A percentile compares a stretch with the other conserved stretches of the same genome.
These are phyloP conservation scores for Royoungia palumana DNA, from an alignment of 768 basidiomycete species.

Conservation along the genomic window DNA sequence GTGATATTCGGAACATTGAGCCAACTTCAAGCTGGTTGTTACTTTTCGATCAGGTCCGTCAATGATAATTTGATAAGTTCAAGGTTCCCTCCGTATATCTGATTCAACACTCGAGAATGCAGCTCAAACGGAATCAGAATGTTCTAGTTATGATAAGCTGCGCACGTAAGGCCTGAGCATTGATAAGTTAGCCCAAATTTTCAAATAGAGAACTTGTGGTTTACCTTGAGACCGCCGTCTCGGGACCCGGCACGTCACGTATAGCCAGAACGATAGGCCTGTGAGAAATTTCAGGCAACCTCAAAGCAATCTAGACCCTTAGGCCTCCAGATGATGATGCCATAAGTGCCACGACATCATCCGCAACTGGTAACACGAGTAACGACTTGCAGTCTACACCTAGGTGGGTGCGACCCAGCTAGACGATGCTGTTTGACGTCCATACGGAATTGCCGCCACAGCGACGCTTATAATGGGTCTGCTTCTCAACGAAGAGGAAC, in stretches of 20 bases:
- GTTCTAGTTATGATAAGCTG: too few relatives aligned
- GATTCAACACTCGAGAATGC: too few relatives aligned
- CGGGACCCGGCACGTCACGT: not conserved
- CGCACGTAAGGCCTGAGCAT: too few relatives aligned
- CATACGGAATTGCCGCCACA: not conserved
- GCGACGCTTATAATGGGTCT: conserved; percentile 14
- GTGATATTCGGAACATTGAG: too few relatives aligned
- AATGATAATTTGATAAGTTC: too few relatives aligned
- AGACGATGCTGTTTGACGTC: not conserved
- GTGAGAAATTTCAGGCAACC: conserved; percentile 3
- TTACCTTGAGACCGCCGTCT: too few relatives aligned
- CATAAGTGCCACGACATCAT: not conserved
- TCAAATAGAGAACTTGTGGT: too few relatives aligned
- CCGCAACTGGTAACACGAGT: not conserved
- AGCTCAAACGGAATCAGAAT: too few relatives aligned
- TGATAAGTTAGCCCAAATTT: too few relatives aligned
- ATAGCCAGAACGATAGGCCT: not conserved
- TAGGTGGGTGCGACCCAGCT: not conserved
- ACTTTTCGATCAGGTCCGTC: too few relatives aligned
- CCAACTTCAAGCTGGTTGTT: too few relatives aligned
- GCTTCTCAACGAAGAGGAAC: conserved; percentile 16
- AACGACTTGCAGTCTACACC: not conserved
- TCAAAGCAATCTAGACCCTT: conserved; percentile 2
- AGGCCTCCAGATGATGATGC: not conserved
- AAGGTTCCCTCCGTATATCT: too few relatives aligned